Evolutionary conservation across 257 asterid species (phyloP), one percentile per base, ranked within the genome.

Genomic region (Solanum pimpinellifolium): DNA sequence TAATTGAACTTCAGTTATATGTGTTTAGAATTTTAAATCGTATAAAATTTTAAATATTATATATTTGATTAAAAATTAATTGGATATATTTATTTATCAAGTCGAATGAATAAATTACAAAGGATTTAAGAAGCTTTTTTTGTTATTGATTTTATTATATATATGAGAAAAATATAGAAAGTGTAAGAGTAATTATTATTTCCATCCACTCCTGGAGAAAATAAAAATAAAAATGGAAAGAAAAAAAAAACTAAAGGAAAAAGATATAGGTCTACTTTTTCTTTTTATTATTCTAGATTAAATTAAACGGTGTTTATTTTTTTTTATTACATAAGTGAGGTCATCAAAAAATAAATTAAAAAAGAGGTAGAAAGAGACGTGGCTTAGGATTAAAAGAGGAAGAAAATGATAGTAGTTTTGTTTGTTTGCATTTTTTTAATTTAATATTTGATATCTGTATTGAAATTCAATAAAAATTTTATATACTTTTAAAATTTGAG

Each of bases 391-490:
- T 47, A 80, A 80, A 80, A 80, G 44, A 16, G 68, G 44, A 80
- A 29, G 69, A 80, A 47, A 80, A 47, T 6, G 85, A 80, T 27
- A 21, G 81, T 27, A 11, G 29, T 80, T 77, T 46, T 47, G 15
- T 42, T n/a, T 52, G 3, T 52, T 52, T 15, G 7, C 7, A 18
- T 16, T 8, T 20, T 59, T 59, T 59, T 0, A 4, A 20, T 20
- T 0, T 1, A 3, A 2, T 59, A 59, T 20, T 20, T 1, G 2
- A 20, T 59, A 59, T 59, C 1, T 20, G 2, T 8, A 20, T 20
- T 59, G 25, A 0, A 20, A 20, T 3, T 4, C 0, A 8, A 59
- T 59, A 59, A 59, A 0, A 0, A 3, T 0, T 8, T 59, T 11
- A 3, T 7, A 59, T 3, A 59, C 27, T 25, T 59, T 20, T 0